phyloP scores from a whole-genome alignment of 805 yeast species.

The Cyberlindnera americana region DNA sequence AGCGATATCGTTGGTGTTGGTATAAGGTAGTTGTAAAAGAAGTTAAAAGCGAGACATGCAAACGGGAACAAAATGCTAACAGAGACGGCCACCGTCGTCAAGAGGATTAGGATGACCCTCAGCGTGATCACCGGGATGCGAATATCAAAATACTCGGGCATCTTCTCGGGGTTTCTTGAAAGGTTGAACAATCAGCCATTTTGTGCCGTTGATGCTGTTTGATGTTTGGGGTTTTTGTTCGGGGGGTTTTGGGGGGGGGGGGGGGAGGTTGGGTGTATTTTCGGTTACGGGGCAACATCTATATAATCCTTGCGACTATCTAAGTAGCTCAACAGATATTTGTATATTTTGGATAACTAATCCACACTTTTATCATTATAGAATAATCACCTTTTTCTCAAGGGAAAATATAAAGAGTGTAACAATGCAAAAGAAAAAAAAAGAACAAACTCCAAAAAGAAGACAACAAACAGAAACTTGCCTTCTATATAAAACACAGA shows the following conservation, averaged over 20 bases:
- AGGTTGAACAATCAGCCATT: neutral
- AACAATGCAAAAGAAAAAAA: too few relatives aligned
- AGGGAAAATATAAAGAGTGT: too few relatives aligned
- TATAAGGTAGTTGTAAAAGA: slow-evolving; percentile 23
- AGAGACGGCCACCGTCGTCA: slow-evolving; percentile 15
- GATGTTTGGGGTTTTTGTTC: slow-evolving; percentile 5
- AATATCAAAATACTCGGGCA: slow-evolving; percentile 17
- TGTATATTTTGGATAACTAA: too few relatives aligned
- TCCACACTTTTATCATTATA: too few relatives aligned
- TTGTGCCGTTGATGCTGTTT: too few relatives aligned
- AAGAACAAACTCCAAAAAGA: too few relatives aligned
- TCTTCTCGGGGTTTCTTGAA: neutral
- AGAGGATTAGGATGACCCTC: slow-evolving; percentile 18
- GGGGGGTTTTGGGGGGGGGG: too few relatives aligned
- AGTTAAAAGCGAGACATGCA: slow-evolving; percentile 25
- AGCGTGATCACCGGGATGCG: slow-evolving; percentile 25
- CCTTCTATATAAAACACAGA: neutral
- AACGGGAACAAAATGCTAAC: slow-evolving; percentile 20
- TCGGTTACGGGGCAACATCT: too few relatives aligned
- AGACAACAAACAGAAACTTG: neutral
- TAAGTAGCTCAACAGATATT: too few relatives aligned
- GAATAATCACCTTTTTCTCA: too few relatives aligned
- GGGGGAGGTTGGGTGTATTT: too few relatives aligned
- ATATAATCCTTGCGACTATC: too few relatives aligned
- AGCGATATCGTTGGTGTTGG: slow-evolving; percentile 23